These are phyloP conservation scores for Xylaria sp. DNA, from an alignment of 495 filamentous ascomycete species.

Conservation along the genomic window DNA sequence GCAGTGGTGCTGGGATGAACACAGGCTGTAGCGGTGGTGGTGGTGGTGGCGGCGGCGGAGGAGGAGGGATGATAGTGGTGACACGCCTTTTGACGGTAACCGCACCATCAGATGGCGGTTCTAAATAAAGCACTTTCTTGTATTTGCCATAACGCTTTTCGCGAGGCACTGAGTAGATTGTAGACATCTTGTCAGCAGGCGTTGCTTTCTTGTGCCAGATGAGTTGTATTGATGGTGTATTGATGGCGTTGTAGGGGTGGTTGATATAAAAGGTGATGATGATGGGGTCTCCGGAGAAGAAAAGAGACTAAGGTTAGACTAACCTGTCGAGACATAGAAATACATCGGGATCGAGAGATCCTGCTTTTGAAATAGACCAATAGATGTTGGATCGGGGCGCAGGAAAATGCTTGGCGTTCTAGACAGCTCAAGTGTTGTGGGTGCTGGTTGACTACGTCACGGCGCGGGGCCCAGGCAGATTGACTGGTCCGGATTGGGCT, in stretches of 20 bases:
- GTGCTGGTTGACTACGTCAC: constrained; percentile 25
- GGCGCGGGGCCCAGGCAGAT: constrained; percentile 14
- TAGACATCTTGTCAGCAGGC: constrained; percentile 36
- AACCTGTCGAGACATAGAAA: constrained; percentile 42
- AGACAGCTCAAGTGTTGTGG: constrained; percentile 14
- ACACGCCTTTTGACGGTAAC: constrained; percentile 47
- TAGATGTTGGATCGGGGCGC: constrained; percentile 10
- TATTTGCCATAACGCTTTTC: constrained; percentile 42
- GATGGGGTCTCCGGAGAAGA: neutral
- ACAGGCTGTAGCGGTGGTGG: constrained; percentile 23
- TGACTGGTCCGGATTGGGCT: constrained; percentile 4
- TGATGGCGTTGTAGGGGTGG: neutral
- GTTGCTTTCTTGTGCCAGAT: constrained; percentile 7
- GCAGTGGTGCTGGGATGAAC: constrained; percentile 19
- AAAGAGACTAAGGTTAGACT: constrained; percentile 21
- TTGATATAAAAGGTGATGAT: constrained; percentile 11
- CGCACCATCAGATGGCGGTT: constrained; percentile 48
- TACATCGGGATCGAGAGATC: constrained; percentile 33
- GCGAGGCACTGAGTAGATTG: constrained; percentile 38
- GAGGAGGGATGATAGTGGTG: constrained; percentile 52
- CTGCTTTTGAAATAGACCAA: constrained; percentile 21
- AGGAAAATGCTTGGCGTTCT: constrained; percentile 9
- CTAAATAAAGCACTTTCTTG: constrained; percentile 57
- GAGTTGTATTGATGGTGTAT: neutral
- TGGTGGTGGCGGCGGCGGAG: constrained; percentile 41